Conservation (phyloP, 371 early-diverging fungal species). For the Mortierella sp. region DNA sequence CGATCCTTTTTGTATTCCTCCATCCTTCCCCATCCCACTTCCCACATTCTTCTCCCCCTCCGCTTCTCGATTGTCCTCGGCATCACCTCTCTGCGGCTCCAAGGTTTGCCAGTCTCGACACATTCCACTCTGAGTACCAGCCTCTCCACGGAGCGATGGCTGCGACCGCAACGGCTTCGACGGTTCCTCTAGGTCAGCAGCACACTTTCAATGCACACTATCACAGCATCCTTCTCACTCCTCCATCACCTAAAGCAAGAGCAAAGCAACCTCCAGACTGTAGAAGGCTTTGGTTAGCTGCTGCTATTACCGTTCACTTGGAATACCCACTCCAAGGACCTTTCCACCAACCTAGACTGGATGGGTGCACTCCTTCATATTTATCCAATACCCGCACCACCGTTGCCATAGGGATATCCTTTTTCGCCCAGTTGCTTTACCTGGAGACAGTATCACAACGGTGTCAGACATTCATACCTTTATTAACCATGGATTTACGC, state of each 20-base stretch:
- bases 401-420: too few relatives aligned
- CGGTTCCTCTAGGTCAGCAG: conserved; percentile 30
- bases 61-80: neutral
- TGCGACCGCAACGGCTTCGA: conserved; percentile 28
- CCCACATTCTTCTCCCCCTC: conserved; percentile 1
- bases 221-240: conserved; percentile 2
- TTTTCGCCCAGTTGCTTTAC: too few relatives aligned
- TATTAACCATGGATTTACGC: conserved; percentile 11
- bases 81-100: neutral
- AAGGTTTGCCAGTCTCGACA: neutral
- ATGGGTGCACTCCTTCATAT: conserved; percentile 14
- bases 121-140: neutral
- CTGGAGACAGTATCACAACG: too few relatives aligned
- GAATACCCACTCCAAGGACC: conserved; percentile 41
- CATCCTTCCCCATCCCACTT: neutral
- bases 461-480: too few relatives aligned
- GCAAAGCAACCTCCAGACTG: conserved; percentile 11
- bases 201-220: conserved; percentile 17
- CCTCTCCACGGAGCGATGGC: conserved; percentile 14
- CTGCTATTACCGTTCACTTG: too few relatives aligned
- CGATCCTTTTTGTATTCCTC: neutral
- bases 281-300: conserved; percentile 9
- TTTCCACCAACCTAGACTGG: too few relatives aligned
- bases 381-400: conserved; percentile 9
- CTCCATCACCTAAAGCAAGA: neutral